Evolutionary conservation across 805 yeast species (phyloP), one percentile per base, ranked within the genome.

Genomic region (Kurtzmaniella cleridarum): DNA sequence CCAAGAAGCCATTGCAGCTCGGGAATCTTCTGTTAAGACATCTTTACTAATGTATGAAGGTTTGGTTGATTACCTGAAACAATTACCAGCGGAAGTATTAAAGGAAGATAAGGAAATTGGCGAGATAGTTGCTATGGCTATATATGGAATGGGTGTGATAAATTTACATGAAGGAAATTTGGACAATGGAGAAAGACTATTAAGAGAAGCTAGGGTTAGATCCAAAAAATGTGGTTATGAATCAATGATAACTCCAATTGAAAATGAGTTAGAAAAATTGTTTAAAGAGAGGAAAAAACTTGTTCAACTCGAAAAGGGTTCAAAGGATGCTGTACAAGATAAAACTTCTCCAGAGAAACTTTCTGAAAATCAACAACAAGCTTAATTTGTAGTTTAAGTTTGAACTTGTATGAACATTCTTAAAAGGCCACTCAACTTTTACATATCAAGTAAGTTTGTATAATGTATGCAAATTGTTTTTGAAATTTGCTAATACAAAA

Each of bases 91-190:
- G 36, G 58, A 60, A 13, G 41, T 50, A 13, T 45, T 49, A 23
- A 39, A 41, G n/a, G 40, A 43, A 20, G 51, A 55, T 33, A 41
- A 31, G n/a, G 31, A 39, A 5, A 60, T 83, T 10, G 72, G 76
- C 26, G 87, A 84, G 45, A 78, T 84, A 1, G 78, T 84, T 31
- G 93, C 95, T 0, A 67, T 90, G 55, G 79, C 95, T 0, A 78
- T 88, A 0, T 90, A 84, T 54, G 95, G 96, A 0, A 66, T 86
- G 30, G 98, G 96, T 2, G 95, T 89, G 4, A 71, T 87, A 9
- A 71, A 76, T 32, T 60, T 82, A n/a, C 86, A 85, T 49, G 53
- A 67, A 34, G 75, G 81, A 1, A 62, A 79, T 9, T 66, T 75
- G 40, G 71, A 67, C 2, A 61, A 70, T 39, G 89, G 95, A 0